Evolutionary conservation across 306 rosid genomes (phyloP).

Genomic region (Macrotyloma uniflorum): DNA sequence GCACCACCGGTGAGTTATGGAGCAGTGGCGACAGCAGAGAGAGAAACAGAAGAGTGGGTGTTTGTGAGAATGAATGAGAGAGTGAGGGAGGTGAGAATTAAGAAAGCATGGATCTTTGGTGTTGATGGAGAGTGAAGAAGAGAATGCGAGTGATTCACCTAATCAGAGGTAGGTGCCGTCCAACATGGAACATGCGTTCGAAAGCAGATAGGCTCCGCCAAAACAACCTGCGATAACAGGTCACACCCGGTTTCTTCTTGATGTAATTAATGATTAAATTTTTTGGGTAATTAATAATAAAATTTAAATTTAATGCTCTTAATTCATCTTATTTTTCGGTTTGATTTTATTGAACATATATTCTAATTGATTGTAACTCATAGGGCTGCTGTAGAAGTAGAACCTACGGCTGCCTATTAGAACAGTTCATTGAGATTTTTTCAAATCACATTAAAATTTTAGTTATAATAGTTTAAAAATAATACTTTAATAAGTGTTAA

Average conservation of each 20-base stretch:
- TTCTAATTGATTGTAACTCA: neutral
- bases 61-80: neutral
- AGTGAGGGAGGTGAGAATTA: neutral
- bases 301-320: no score
- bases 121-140: constrained; percentile 2
- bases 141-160: constrained; percentile 39
- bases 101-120: neutral
- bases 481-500: no score
- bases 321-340: no score
- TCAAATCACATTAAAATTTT: no score
- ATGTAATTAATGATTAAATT: no score
- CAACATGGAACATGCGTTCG: neutral
- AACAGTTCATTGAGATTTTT: no score
- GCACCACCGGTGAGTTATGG: neutral
- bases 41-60: constrained; percentile 8
- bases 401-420: no score
- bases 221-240: neutral
- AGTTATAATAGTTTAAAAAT: no score
- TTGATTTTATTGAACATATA: no score
- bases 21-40: constrained; percentile 13
- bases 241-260: neutral
- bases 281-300: no score
- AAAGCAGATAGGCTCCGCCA: neutral
- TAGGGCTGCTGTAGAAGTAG: neutral
- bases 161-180: constrained; percentile 19